Evolutionary conservation across 768 basidiomycete genomes (phyloP).

Genomic region (Auriscalpium vulgare): DNA sequence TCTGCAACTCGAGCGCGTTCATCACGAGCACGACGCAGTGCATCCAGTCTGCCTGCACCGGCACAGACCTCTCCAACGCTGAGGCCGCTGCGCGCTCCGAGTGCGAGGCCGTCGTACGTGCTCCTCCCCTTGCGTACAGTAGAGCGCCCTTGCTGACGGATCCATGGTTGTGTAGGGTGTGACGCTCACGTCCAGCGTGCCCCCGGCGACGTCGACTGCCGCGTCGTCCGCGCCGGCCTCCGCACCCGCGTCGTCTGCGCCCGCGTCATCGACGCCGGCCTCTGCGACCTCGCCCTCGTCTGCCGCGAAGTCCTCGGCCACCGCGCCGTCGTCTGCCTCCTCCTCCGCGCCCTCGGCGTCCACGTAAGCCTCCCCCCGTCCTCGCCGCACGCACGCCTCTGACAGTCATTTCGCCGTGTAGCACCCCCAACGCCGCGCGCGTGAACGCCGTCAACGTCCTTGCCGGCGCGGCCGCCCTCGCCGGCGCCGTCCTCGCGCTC

Average conservation of each 20-base stretch:
- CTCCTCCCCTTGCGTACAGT: too few species aligned
- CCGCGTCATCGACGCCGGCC: not conserved
- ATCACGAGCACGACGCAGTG: slow-evolving; percentile 39
- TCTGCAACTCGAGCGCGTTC: slow-evolving; percentile 45
- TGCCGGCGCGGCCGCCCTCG: slow-evolving; percentile 9
- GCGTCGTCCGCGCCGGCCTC: not conserved
- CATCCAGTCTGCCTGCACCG: slow-evolving; percentile 38
- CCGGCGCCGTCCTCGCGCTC: slow-evolving; percentile 7
- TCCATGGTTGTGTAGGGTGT: slow-evolving; percentile 9
- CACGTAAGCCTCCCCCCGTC: too few species aligned
- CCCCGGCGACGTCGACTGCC: not conserved
- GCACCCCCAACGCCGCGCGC: not conserved
- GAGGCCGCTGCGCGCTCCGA: slow-evolving; percentile 30
- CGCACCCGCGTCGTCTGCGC: not conserved
- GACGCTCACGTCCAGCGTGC: slow-evolving; percentile 1
- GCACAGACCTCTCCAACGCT: slow-evolving; percentile 38
- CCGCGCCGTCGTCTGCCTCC: not conserved
- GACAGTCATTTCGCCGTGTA: not conserved
- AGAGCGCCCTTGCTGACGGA: not conserved
- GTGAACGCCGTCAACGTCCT: slow-evolving; percentile 3
- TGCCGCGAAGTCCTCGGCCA: not conserved
- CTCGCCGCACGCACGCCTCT: not conserved
- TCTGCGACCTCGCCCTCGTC: not conserved
- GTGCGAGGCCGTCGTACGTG: slow-evolving; percentile 42
- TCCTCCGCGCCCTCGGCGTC: not conserved